Conservation (phyloP, 2,329 filamentous ascomycete species). For the Berkeleyomyces basicola region DNA sequence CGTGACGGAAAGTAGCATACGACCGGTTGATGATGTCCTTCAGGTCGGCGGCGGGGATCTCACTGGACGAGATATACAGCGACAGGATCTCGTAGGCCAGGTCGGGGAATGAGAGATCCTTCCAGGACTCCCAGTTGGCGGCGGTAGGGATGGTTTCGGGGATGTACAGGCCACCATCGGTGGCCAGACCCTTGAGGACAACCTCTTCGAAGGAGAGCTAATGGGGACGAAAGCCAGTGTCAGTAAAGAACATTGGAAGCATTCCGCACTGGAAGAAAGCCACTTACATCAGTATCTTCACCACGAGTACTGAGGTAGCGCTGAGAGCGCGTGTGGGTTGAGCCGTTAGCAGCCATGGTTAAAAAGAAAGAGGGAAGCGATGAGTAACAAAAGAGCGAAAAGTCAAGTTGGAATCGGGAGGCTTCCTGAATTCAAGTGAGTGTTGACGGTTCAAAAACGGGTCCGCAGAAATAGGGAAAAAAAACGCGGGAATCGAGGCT, state of each 20-base stretch:
- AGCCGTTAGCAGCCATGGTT: conserved; percentile 28
- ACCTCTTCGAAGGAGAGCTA: conserved; percentile 83
- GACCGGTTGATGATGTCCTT: conserved; percentile 68
- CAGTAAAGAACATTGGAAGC: not conserved
- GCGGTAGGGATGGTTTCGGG: conserved; percentile 63
- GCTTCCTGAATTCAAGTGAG: not conserved
- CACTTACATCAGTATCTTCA: conserved; percentile 31
- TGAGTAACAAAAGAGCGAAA: conserved; percentile 3
- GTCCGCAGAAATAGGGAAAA: not conserved
- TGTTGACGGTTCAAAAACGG: too few relatives aligned
- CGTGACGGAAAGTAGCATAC: conserved; percentile 75
- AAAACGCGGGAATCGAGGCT: not conserved
- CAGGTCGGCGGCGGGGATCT: conserved; percentile 68
- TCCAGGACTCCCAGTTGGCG: conserved; percentile 55
- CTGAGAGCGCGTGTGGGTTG: conserved; percentile 29
- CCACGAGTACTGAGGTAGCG: conserved; percentile 35
- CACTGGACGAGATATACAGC: conserved; percentile 67
- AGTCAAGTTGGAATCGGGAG: not conserved
- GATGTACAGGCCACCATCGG: conserved; percentile 78
- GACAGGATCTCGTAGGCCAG: conserved; percentile 73
- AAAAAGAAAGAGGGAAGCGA: not conserved
- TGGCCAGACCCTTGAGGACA: conserved; percentile 73
- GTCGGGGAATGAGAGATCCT: conserved; percentile 60
- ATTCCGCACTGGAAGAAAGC: not conserved
- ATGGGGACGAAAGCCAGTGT: conserved; percentile 1